These are phyloP conservation scores for Hymenoscyphus linearis DNA, from an alignment of 2,329 filamentous ascomycete genomes.

Conservation along the genomic window DNA sequence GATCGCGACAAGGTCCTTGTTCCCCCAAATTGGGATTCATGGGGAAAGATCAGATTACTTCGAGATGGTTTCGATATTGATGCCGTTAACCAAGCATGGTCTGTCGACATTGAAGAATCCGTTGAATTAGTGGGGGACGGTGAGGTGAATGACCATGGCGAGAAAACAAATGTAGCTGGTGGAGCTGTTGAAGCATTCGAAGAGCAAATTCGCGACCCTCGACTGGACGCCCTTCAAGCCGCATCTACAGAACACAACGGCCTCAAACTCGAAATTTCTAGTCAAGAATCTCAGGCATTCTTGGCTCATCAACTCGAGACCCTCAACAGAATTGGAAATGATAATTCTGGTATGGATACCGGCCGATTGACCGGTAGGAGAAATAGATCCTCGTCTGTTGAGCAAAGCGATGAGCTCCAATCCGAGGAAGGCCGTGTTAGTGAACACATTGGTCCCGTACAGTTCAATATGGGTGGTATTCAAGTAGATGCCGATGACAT, in stretches of 20 bases:
- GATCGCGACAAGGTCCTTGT: conserved; percentile 92
- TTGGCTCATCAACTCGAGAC: conserved; percentile 68
- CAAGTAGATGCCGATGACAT: conserved; percentile 94
- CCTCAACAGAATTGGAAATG: conserved; percentile 58
- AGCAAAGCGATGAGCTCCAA: conserved; percentile 20
- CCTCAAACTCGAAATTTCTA: conserved; percentile 49
- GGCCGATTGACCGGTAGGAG: conserved; percentile 23
- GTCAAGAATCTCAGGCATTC: conserved; percentile 73
- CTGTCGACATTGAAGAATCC: conserved; percentile 67
- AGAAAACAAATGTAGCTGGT: conserved; percentile 31
- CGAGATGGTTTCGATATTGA: conserved; percentile 92
- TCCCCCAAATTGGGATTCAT: conserved; percentile 96
- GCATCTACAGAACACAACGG: conserved; percentile 41
- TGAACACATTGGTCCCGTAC: conserved; percentile 87
- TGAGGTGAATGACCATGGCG: conserved; percentile 16
- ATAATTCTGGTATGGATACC: conserved; percentile 39
- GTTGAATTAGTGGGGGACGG: conserved; percentile 28
- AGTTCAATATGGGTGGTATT: conserved; percentile 98
- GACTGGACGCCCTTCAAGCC: conserved; percentile 54
- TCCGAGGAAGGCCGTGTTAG: conserved; percentile 28
- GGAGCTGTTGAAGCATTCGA: conserved; percentile 72
- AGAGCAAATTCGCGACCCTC: conserved; percentile 71
- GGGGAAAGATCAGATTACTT: conserved; percentile 92
- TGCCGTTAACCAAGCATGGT: conserved; percentile 78
- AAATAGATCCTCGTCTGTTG: conserved; percentile 17